A percentile compares a stretch with the other conserved stretches of the same genome.
Evolutionary conservation across 352 stramenopile genomes (phyloP).

Genomic region (Halophytophthora polymorphica): DNA sequence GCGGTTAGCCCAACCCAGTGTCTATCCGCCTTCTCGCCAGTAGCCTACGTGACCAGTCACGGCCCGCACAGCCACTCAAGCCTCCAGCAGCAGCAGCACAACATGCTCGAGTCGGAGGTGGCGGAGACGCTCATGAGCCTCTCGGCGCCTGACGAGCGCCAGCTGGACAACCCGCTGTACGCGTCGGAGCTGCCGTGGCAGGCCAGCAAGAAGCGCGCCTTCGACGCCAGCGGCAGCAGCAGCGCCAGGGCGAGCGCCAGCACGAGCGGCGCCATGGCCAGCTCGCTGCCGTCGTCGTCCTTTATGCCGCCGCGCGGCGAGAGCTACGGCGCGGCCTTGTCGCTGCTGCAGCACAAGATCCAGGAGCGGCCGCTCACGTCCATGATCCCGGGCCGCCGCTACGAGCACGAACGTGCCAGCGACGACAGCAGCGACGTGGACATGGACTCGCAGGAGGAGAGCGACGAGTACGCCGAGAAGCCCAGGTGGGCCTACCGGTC

Average conservation of each 20-base stretch:
- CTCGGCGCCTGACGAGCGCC: conserved; percentile 69
- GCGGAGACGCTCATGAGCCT: conserved; percentile 81
- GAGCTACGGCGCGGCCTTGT: conserved; percentile 27
- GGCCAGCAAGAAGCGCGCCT: conserved; percentile 47
- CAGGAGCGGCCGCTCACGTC: conserved; percentile 64
- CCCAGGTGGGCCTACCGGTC: conserved; percentile 46
- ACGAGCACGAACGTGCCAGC: conserved; percentile 30
- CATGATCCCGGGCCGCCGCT: conserved; percentile 51
- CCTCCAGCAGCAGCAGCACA: not conserved
- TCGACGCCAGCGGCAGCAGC: conserved; percentile 31
- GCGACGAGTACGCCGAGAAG: conserved; percentile 38
- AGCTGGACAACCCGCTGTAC: conserved; percentile 64
- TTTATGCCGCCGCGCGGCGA: conserved; percentile 34
- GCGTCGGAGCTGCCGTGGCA: conserved; percentile 56
- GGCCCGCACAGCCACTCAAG: conserved; percentile 6
- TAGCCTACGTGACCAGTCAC: not conserved
- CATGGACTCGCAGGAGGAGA: conserved; percentile 50
- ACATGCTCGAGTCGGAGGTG: conserved; percentile 71
- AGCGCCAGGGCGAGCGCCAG: too few species aligned
- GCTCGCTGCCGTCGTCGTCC: conserved; percentile 48
- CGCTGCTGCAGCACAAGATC: conserved; percentile 53
- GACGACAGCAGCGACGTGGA: conserved; percentile 52
- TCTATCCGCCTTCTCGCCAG: not conserved
- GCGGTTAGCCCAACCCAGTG: not conserved
- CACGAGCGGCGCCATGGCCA: conserved; percentile 22